Evolutionary conservation across 2,329 filamentous ascomycete species (phyloP).

Genomic region (Fusarium sp.): DNA sequence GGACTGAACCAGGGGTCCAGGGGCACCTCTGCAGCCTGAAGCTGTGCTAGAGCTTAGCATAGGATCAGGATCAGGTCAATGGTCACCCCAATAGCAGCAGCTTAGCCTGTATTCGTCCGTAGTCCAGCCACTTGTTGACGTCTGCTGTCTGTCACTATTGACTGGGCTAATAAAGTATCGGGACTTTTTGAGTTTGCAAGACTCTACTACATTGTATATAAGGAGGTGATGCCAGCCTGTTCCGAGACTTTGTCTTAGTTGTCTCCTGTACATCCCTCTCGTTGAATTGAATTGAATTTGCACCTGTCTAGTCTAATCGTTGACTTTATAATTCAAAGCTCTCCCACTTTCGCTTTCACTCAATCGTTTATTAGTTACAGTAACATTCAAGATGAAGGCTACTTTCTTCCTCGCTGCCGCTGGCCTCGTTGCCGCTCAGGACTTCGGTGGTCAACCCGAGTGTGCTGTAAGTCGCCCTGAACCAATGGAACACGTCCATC

Average conservation of each 20-base stretch:
- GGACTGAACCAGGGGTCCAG: constrained; percentile 15
- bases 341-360: constrained; percentile 13
- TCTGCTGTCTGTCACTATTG: background rate
- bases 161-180: background rate
- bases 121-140: background rate
- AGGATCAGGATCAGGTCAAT: constrained; percentile 2
- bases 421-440: constrained; percentile 53
- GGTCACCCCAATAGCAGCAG: background rate
- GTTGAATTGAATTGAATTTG: constrained; percentile 1
- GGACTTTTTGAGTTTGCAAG: background rate
- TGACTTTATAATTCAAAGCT: background rate
- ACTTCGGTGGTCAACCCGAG: constrained; percentile 48
- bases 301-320: background rate
- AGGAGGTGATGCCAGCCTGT: constrained; percentile 5
- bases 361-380: constrained; percentile 12
- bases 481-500: background rate
- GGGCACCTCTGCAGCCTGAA: constrained; percentile 11
- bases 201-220: constrained; percentile 2
- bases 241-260: background rate
- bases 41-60: background rate
- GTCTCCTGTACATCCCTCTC: background rate
- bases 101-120: constrained; percentile 4
- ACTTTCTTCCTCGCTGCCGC: constrained; percentile 47
- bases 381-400: constrained; percentile 54
- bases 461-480: constrained; percentile 53